These are phyloP conservation scores for Vitis riparia DNA, from an alignment of 164 flowering plant genomes.

Conservation along the genomic window DNA sequence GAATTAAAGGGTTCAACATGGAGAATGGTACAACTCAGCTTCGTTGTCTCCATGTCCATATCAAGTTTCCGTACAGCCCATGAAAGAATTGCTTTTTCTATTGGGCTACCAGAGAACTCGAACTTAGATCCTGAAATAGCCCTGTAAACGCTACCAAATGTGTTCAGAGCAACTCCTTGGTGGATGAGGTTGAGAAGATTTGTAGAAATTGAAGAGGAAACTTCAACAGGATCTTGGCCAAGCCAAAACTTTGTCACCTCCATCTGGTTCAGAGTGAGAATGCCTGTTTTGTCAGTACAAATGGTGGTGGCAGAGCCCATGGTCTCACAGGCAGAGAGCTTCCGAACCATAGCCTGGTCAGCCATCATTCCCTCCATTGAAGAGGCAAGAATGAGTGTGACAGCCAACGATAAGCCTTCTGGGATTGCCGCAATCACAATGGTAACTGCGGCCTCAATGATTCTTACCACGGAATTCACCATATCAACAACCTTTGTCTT, in stretches of 20 bases:
- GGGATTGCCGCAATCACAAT: conserved; percentile 32
- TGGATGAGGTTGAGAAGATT: conserved; percentile 31
- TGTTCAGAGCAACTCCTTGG: conserved; percentile 56
- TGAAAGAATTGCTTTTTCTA: conserved; percentile 59
- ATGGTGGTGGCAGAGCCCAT: conserved; percentile 34
- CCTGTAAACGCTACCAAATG: conserved; percentile 42
- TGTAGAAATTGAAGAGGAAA: conserved; percentile 15
- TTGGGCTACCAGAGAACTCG: conserved; percentile 65
- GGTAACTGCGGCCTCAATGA: conserved; percentile 29
- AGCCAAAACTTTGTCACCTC: conserved; percentile 54
- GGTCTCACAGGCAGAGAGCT: conserved; percentile 35
- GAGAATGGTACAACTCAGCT: conserved; percentile 20
- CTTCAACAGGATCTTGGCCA: conserved; percentile 28
- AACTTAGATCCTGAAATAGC: conserved; percentile 7
- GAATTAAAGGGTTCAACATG: conserved; percentile 66
- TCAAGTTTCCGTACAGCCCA: conserved; percentile 51
- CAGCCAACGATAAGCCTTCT: conserved; percentile 36
- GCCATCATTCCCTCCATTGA: conserved; percentile 44
- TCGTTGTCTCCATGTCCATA: conserved; percentile 39
- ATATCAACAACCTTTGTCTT: conserved; percentile 37
- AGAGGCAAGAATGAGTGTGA: conserved; percentile 32
- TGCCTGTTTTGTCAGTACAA: conserved; percentile 48
- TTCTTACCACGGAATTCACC: conserved; percentile 22
- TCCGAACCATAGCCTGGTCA: conserved; percentile 35
- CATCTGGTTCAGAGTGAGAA: conserved; percentile 60